A percentile compares a stretch with the other conserved stretches of the same genome.
phyloP scores from a whole-genome alignment of 106 monocot species.

The Vanilla planifolia region DNA sequence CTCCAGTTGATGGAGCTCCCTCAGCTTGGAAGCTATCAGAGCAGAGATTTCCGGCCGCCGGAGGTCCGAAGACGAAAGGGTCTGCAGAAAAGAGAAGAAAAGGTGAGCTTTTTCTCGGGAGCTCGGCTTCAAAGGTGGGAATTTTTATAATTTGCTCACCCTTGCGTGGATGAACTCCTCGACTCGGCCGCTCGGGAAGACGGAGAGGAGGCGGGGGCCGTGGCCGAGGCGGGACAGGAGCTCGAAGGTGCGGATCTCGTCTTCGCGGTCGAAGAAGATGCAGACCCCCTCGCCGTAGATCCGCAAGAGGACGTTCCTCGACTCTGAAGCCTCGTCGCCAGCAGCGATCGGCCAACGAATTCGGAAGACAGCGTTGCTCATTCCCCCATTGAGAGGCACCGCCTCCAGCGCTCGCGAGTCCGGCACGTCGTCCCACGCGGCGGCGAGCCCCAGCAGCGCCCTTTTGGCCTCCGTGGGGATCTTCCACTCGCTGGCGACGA shows the following conservation, averaged over 20 bases:
- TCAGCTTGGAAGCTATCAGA: slow-evolving; percentile 60
- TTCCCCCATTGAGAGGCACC: slow-evolving; percentile 54
- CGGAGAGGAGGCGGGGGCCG: slow-evolving; percentile 68
- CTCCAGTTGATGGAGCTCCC: slow-evolving; percentile 69
- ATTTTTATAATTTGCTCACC: slow-evolving; percentile 17
- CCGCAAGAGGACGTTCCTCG: slow-evolving; percentile 59
- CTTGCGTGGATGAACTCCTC: slow-evolving; percentile 96
- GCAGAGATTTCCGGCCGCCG: slow-evolving; percentile 59
- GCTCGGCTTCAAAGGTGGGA: not conserved
- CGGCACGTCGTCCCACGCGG: slow-evolving; percentile 53
- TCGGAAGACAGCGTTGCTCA: slow-evolving; percentile 77
- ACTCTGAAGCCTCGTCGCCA: not conserved
- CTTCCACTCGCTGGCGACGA: not conserved
- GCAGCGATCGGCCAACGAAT: slow-evolving; percentile 35
- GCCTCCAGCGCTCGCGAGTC: slow-evolving; percentile 48
- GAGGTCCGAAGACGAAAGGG: slow-evolving; percentile 63
- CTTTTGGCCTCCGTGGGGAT: slow-evolving; percentile 56
- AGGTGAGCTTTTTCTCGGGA: not conserved
- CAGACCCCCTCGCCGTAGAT: slow-evolving; percentile 86
- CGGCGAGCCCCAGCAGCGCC: slow-evolving; percentile 40
- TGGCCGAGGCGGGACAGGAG: slow-evolving; percentile 80
- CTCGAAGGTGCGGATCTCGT: slow-evolving; percentile 77
- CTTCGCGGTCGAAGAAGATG: slow-evolving; percentile 67
- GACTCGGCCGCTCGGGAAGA: slow-evolving; percentile 70
- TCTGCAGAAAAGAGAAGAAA: slow-evolving; percentile 28